These are phyloP conservation scores for Talaromyces sp. DNA, from an alignment of 2,329 filamentous ascomycete genomes.

Conservation along the genomic window DNA sequence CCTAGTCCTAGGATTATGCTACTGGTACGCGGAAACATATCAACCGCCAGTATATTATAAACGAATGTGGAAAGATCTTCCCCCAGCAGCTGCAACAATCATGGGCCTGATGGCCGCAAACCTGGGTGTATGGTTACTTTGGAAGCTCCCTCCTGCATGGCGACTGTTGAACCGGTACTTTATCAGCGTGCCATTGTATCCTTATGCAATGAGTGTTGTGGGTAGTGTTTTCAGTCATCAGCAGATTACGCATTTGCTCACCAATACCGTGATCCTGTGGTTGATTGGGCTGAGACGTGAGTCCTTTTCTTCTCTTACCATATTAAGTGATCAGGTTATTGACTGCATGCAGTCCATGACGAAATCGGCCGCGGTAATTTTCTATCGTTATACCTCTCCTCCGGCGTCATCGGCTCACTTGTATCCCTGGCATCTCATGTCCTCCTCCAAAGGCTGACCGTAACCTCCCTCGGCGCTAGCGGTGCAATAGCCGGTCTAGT, in stretches of 20 bases:
- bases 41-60: constrained; percentile 46
- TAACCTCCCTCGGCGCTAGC: constrained; percentile 51
- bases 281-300: constrained; percentile 51
- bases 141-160: constrained; percentile 55
- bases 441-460: constrained; percentile 39
- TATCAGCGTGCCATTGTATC: constrained; percentile 51
- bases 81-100: constrained; percentile 52
- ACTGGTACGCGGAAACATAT: constrained; percentile 48
- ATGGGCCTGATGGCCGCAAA: constrained; percentile 51
- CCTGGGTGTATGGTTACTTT: constrained; percentile 48
- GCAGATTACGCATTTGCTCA: constrained; percentile 47
- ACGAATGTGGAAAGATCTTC: constrained; percentile 48
- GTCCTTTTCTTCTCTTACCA: constrained; percentile 16
- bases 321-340: neutral
- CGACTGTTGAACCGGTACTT: constrained; percentile 55
- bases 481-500: constrained; percentile 50
- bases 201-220: constrained; percentile 51
- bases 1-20: constrained; percentile 40
- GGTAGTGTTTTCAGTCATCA: constrained; percentile 58
- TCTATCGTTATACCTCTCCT: constrained; percentile 50
- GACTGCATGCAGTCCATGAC: constrained; percentile 44
- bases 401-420: constrained; percentile 47
- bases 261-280: constrained; percentile 54
- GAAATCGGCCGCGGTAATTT: constrained; percentile 56
- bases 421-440: constrained; percentile 46